Evolutionary conservation across 306 rosid species (phyloP).

Genomic region (Cicer chorassanicum): DNA sequence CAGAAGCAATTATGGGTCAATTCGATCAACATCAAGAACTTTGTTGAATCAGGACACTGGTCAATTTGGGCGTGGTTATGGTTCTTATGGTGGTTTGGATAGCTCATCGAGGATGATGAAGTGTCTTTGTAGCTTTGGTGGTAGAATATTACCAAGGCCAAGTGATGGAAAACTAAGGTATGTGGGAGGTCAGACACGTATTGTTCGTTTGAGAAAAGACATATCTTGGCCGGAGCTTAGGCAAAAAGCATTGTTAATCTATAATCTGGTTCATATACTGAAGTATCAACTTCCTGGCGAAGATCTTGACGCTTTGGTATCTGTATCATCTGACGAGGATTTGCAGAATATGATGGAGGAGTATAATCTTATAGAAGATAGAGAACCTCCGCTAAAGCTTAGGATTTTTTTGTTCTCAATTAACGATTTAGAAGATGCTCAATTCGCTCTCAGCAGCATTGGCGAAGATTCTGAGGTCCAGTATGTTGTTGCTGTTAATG

Average conservation of each 20-base stretch:
- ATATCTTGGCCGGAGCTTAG: conserved; percentile 69
- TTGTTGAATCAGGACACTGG: conserved; percentile 55
- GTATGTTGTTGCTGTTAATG: conserved; percentile 80
- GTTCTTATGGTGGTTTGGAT: conserved; percentile 56
- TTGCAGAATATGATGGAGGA: conserved; percentile 90
- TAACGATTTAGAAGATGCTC: conserved; percentile 74
- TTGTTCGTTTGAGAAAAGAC: conserved; percentile 66
- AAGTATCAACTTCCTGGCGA: conserved; percentile 92
- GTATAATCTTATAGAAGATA: conserved; percentile 52
- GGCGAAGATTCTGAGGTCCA: conserved; percentile 69
- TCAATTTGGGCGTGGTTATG: conserved; percentile 49
- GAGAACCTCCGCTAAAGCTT: conserved; percentile 59
- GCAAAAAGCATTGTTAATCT: conserved; percentile 63
- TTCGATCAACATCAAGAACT: conserved; percentile 54
- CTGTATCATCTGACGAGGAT: conserved; percentile 87
- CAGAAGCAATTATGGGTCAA: conserved; percentile 57
- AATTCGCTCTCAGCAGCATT: conserved; percentile 52
- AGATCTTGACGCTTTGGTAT: conserved; percentile 89
- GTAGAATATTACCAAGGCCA: conserved; percentile 77
- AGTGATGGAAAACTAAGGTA: conserved; percentile 77
- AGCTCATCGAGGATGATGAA: conserved; percentile 62
- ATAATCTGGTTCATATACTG: conserved; percentile 58
- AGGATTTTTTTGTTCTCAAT: conserved; percentile 74
- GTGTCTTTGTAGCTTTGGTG: conserved; percentile 80
- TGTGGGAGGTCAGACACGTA: conserved; percentile 84